These are phyloP conservation scores for Fusarium sp. DNA, from an alignment of 2,329 filamentous ascomycete species.

Conservation along the genomic window DNA sequence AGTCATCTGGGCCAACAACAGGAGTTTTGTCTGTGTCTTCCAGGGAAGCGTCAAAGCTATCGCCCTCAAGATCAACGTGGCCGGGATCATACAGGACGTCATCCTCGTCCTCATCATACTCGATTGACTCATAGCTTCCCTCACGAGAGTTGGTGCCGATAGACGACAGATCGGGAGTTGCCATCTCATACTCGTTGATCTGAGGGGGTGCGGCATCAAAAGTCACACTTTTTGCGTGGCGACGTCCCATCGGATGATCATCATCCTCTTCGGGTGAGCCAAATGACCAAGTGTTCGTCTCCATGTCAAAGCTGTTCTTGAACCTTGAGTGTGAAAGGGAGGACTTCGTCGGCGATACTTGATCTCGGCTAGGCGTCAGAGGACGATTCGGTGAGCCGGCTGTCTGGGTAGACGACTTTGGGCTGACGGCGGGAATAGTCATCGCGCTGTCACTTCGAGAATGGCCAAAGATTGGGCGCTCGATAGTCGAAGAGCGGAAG, in stretches of 20 bases:
- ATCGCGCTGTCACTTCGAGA: slow-evolving; percentile 63
- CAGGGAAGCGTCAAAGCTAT: slow-evolving; percentile 94
- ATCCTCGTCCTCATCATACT: slow-evolving; percentile 77
- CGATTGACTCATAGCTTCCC: slow-evolving; percentile 89
- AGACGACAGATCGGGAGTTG: slow-evolving; percentile 94
- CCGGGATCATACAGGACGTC: slow-evolving; percentile 66
- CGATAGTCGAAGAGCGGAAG: slow-evolving; percentile 59
- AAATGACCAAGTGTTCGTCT: slow-evolving; percentile 73
- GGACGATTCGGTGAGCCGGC: slow-evolving; percentile 43
- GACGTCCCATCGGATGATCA: slow-evolving; percentile 71
- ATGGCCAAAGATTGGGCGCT: slow-evolving; percentile 55
- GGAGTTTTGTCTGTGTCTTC: slow-evolving; percentile 98
- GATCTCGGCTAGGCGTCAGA: slow-evolving; percentile 72
- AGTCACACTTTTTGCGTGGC: slow-evolving; percentile 95
- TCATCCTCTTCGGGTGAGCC: slow-evolving; percentile 68
- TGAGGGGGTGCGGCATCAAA: slow-evolving; percentile 94
- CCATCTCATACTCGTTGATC: slow-evolving; percentile 98
- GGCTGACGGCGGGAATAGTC: slow-evolving; percentile 66
- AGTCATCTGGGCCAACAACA: slow-evolving; percentile 96
- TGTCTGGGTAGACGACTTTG: slow-evolving; percentile 55
- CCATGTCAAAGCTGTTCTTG: slow-evolving; percentile 74
- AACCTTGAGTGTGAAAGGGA: slow-evolving; percentile 77
- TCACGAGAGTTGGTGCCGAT: slow-evolving; percentile 89
- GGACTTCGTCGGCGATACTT: slow-evolving; percentile 86
- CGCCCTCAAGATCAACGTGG: slow-evolving; percentile 63